Base-by-base conservation (phyloP, 2,329 filamentous ascomycete genomes). In the Claviceps humidiphila region DNA sequence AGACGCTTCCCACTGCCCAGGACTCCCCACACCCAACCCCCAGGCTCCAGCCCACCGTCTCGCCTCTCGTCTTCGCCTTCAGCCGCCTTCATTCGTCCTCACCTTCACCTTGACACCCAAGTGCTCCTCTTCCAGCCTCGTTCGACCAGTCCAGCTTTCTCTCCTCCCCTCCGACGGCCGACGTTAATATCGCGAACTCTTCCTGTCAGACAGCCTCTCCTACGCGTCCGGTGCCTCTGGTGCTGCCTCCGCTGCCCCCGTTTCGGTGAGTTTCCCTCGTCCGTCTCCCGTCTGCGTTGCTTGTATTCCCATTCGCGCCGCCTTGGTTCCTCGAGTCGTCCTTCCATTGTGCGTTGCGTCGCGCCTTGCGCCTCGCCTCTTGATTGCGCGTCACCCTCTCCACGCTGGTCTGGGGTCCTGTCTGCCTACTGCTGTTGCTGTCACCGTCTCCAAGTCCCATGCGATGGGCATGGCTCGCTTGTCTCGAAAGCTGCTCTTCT, bases 201-300 rank as follows among this genome's bases (percentile, higher is more conserved):
- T n/a, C n/a, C 43, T 2, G 38, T 38, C 41, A 47, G 37, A 47
- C 24, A 46, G 17, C 24, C 22, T 39, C 41, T 30, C n/a, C 34
- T 17, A 41, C 34, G 37, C 47, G 34, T 48, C 45, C 37, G 37
- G 24, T 26, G 14, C 24, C 22, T 45, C 43, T 30, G n/a, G 14
- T 40, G 24, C 14, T 45, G 43, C 20, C 1, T 26, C 47, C 4
- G 24, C 24, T 54, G 34, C 9, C 26, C 40, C 46, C 22, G 24
- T 49, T 38, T 37, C 43, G 46, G 53, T 54, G 49, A 54, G 53
- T 50, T 43, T 40, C 16, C 41, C 47, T 42, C 46, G 14, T 34
- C 17, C 42, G 26, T 20, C 38, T 45, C 20, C 38, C 17, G 48
- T 43, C 26, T 49, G 50, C 51, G 24, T 52, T 50, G 20, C 30